A percentile compares a stretch with the other conserved stretches of the same genome.
Evolutionary conservation across 2,329 filamentous ascomycete genomes (phyloP).

Genomic region (Beauveria rudraprayagi): DNA sequence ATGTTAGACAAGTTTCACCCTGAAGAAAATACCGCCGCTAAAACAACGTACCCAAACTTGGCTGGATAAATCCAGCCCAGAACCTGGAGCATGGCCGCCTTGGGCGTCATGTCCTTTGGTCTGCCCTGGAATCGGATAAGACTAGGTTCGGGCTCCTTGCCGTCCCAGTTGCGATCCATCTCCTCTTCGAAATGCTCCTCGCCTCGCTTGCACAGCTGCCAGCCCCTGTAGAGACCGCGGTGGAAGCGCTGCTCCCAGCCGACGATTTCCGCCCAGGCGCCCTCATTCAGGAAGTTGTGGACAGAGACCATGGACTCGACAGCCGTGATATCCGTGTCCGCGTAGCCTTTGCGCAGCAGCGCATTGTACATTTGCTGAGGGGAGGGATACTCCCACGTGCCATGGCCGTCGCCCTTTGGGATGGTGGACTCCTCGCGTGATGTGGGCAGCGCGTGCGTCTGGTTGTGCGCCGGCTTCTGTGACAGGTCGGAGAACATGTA

Average conservation of each 20-base stretch:
- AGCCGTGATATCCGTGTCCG: slow-evolving; percentile 84
- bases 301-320: slow-evolving; percentile 96
- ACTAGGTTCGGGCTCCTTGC: slow-evolving; percentile 54
- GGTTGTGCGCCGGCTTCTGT: slow-evolving; percentile 66
- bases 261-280: slow-evolving; percentile 91
- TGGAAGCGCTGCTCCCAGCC: slow-evolving; percentile 87
- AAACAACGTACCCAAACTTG: slow-evolving; percentile 59
- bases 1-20: slow-evolving; percentile 13
- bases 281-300: slow-evolving; percentile 97
- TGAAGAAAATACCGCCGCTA: not conserved
- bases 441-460: slow-evolving; percentile 67
- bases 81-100: slow-evolving; percentile 75
- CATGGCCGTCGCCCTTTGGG: slow-evolving; percentile 69
- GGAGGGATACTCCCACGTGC: slow-evolving; percentile 95
- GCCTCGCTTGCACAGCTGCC: slow-evolving; percentile 65
- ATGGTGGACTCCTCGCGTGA: slow-evolving; percentile 82
- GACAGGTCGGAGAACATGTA: slow-evolving; percentile 90
- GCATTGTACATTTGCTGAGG: slow-evolving; percentile 99
- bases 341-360: slow-evolving; percentile 89
- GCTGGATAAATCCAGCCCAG: slow-evolving; percentile 72
- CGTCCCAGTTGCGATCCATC: slow-evolving; percentile 43
- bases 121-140: slow-evolving; percentile 83
- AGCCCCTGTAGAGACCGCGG: slow-evolving; percentile 62
- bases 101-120: slow-evolving; percentile 83
- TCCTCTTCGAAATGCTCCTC: slow-evolving; percentile 50